Conservation (phyloP, 306 rosid species). For the Carpinus viminea region DNA sequence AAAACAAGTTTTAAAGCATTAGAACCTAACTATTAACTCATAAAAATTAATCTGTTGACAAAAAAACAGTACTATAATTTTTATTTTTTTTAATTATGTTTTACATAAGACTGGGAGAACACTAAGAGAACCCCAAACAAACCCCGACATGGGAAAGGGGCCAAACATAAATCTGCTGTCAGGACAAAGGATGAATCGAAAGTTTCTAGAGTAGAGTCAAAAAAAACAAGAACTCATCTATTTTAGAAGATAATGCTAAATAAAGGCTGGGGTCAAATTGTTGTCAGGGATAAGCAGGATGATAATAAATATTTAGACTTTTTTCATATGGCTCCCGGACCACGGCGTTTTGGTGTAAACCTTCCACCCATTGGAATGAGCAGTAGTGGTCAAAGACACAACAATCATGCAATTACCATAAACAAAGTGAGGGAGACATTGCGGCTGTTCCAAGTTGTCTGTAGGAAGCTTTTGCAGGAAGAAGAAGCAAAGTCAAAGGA, state of each 20-base stretch:
- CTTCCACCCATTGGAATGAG: slow-evolving; percentile 51
- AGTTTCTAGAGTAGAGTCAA: too few relatives aligned
- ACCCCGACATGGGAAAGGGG: slow-evolving; percentile 21
- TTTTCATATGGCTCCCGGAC: slow-evolving; percentile 26
- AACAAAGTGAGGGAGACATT: slow-evolving; percentile 70
- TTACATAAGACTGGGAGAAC: too few relatives aligned
- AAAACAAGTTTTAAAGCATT: too few relatives aligned
- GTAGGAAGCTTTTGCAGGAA: slow-evolving; percentile 78
- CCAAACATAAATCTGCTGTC: slow-evolving; percentile 38
- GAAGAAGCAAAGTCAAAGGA: slow-evolving; percentile 65
- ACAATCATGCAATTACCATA: slow-evolving; percentile 44
- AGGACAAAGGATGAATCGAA: too few relatives aligned
- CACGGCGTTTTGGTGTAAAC: slow-evolving; percentile 34
- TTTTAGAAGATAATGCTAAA: too few relatives aligned
- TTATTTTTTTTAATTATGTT: too few relatives aligned
- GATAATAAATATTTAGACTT: slow-evolving; percentile 20
- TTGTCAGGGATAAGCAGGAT: slow-evolving; percentile 32
- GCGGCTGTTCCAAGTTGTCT: slow-evolving; percentile 72
- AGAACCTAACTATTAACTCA: too few relatives aligned
- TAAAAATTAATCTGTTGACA: too few relatives aligned
- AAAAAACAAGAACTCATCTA: too few relatives aligned
- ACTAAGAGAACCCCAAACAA: too few relatives aligned
- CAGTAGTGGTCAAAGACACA: slow-evolving; percentile 32
- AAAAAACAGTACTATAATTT: too few relatives aligned
- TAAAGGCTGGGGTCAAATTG: slow-evolving; percentile 44